Conservation (phyloP, 1,284 basidiomycete species). For the Cutaneotrichosporon mucoides region DNA sequence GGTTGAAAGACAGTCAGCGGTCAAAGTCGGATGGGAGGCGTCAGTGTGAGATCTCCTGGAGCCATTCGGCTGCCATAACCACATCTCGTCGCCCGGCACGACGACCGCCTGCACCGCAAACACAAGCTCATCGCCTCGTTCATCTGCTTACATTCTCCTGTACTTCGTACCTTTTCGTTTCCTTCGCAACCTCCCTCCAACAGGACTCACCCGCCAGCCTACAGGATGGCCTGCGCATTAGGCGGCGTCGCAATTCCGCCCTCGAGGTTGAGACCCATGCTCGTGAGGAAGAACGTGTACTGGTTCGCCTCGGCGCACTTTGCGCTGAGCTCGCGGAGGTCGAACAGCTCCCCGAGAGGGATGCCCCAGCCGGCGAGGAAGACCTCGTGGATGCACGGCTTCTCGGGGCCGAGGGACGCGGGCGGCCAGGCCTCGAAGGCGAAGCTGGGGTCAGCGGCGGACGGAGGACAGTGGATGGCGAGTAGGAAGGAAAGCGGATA, state of each 20-base stretch:
- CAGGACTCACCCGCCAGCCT: background rate
- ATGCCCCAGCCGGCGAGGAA: constrained; percentile 40
- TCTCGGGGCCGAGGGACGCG: background rate
- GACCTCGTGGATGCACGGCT: constrained; percentile 27
- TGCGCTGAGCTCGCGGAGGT: constrained; percentile 46
- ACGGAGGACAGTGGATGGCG: too few relatives aligned
- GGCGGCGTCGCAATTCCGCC: constrained; percentile 51
- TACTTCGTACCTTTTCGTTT: background rate
- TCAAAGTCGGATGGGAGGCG: too few relatives aligned
- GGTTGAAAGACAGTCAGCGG: too few relatives aligned
- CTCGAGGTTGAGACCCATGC: constrained; percentile 47
- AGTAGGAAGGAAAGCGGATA: too few relatives aligned
- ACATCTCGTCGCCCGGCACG: too few relatives aligned
- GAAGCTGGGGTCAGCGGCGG: constrained; percentile 15
- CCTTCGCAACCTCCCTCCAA: too few relatives aligned
- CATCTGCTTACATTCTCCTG: background rate
- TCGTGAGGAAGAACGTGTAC: constrained; percentile 50
- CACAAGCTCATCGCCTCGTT: too few relatives aligned
- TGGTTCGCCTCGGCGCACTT: constrained; percentile 36
- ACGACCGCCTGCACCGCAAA: too few relatives aligned
- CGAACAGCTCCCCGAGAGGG: constrained; percentile 51
- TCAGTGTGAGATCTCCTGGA: too few relatives aligned
- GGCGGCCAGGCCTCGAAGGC: constrained; percentile 35
- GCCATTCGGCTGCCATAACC: too few relatives aligned
- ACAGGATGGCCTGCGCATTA: constrained; percentile 48